Conservation (phyloP, 2,329 filamentous ascomycete species). For the Cordyceps tenuipes region DNA sequence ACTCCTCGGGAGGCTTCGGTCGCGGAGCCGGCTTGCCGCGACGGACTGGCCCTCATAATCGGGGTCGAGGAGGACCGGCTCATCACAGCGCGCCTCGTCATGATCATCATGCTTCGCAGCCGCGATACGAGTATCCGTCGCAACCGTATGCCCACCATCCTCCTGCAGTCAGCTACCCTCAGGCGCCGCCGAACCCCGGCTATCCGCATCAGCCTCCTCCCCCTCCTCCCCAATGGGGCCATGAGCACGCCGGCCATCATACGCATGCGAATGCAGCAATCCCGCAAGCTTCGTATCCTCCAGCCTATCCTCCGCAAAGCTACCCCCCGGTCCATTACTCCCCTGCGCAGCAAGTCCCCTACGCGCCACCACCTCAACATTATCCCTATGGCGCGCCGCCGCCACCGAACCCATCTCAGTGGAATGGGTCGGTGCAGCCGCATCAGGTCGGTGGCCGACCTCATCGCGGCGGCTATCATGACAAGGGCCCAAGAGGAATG, state of each 20-base stretch:
- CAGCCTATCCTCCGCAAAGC: conserved; percentile 49
- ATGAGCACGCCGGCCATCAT: conserved; percentile 32
- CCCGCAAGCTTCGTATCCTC: conserved; percentile 47
- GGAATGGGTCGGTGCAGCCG: conserved; percentile 26
- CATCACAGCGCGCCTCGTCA: conserved; percentile 29
- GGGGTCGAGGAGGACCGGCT: conserved; percentile 31
- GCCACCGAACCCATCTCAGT: conserved; percentile 27
- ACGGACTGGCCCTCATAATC: conserved; percentile 22
- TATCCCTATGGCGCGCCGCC: conserved; percentile 31
- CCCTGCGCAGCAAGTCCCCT: conserved; percentile 34
- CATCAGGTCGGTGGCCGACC: conserved; percentile 27
- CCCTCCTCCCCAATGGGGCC: conserved; percentile 31
- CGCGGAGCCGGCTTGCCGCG: conserved; percentile 24
- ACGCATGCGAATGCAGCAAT: conserved; percentile 40
- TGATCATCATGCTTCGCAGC: conserved; percentile 29
- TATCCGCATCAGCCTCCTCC: conserved; percentile 31
- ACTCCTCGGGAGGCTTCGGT: conserved; percentile 26
- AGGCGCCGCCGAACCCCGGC: conserved; percentile 26
- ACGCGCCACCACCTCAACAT: conserved; percentile 31
- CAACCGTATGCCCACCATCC: conserved; percentile 29
- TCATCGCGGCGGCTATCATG: conserved; percentile 36
- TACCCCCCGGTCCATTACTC: conserved; percentile 35
- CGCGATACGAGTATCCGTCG: conserved; percentile 36
- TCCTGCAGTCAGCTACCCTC: conserved; percentile 25
- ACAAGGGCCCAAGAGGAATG: conserved; percentile 29